A percentile compares a stretch with the other conserved stretches of the same genome.
phyloP scores from a whole-genome alignment of 2,329 filamentous ascomycete species.

The Zymoseptoria crescenta region DNA sequence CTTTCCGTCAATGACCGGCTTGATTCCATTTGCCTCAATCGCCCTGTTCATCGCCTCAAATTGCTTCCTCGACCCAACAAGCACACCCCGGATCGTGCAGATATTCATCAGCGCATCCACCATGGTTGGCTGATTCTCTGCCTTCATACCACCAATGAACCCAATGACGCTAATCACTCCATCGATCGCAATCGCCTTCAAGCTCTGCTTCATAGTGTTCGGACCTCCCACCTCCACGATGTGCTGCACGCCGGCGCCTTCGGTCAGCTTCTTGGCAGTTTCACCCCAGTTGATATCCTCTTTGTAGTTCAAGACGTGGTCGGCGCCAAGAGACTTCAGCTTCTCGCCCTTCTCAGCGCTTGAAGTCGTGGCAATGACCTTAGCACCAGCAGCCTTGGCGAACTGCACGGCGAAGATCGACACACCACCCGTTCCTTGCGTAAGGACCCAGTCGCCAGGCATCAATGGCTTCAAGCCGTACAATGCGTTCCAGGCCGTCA shows the following conservation, averaged over 20 bases:
- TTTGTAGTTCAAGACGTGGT: slow-evolving; percentile 52
- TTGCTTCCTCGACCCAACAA: slow-evolving; percentile 49
- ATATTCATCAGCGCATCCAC: slow-evolving; percentile 44
- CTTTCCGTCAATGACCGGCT: slow-evolving; percentile 52
- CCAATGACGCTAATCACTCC: slow-evolving; percentile 51
- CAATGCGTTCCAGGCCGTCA: slow-evolving; percentile 47
- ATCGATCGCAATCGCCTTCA: slow-evolving; percentile 38
- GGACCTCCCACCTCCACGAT: slow-evolving; percentile 60
- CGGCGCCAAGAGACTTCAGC: slow-evolving; percentile 47
- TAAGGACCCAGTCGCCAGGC: slow-evolving; percentile 47
- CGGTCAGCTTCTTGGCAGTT: slow-evolving; percentile 44
- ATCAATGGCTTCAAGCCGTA: slow-evolving; percentile 40
- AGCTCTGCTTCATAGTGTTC: slow-evolving; percentile 49
- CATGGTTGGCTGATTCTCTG: slow-evolving; percentile 43
- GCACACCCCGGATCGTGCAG: slow-evolving; percentile 50
- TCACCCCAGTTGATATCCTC: slow-evolving; percentile 48
- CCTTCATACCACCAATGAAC: slow-evolving; percentile 45
- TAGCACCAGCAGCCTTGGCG: slow-evolving; percentile 47
- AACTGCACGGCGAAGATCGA: slow-evolving; percentile 58
- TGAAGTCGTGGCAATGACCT: slow-evolving; percentile 52
- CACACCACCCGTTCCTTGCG: slow-evolving; percentile 65
- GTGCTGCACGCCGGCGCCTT: slow-evolving; percentile 52
- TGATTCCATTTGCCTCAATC: slow-evolving; percentile 52
- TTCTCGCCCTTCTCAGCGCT: slow-evolving; percentile 42
- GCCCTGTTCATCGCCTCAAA: slow-evolving; percentile 54